These are phyloP conservation scores for Phytophthora citricola DNA, from an alignment of 352 stramenopile genomes.

Conservation along the genomic window DNA sequence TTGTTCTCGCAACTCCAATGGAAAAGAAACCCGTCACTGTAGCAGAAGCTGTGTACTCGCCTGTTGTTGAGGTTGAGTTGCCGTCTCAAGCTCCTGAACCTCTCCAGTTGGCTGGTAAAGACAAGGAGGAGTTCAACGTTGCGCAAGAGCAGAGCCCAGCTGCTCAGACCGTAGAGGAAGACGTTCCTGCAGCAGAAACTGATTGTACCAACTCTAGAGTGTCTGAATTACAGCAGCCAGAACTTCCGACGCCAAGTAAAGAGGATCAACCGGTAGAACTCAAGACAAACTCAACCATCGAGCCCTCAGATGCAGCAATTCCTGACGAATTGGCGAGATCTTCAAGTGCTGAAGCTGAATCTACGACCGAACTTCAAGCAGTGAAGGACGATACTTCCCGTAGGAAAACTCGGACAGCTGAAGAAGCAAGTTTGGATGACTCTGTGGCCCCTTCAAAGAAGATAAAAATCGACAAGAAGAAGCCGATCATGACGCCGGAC, in stretches of 20 bases:
- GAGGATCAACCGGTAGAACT: constrained; percentile 4
- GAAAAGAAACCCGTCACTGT: constrained; percentile 16
- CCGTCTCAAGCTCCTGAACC: neutral
- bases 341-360: neutral
- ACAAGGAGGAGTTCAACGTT: neutral
- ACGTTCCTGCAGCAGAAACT: neutral
- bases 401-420: constrained; percentile 15
- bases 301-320: neutral
- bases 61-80: neutral
- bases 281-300: neutral
- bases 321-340: neutral
- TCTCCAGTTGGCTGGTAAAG: constrained; percentile 2
- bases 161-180: neutral
- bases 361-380: neutral
- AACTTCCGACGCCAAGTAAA: neutral
- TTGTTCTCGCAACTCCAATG: constrained; percentile 19
- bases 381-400: neutral
- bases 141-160: neutral
- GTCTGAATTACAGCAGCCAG: neutral
- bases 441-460: constrained; percentile 22
- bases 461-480: constrained; percentile 18
- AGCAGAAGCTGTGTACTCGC: constrained; percentile 9
- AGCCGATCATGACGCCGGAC: constrained; percentile 17
- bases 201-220: neutral
- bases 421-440: constrained; percentile 21